Conservation (phyloP, 306 rosid genomes). For the Senna siamea region DNA sequence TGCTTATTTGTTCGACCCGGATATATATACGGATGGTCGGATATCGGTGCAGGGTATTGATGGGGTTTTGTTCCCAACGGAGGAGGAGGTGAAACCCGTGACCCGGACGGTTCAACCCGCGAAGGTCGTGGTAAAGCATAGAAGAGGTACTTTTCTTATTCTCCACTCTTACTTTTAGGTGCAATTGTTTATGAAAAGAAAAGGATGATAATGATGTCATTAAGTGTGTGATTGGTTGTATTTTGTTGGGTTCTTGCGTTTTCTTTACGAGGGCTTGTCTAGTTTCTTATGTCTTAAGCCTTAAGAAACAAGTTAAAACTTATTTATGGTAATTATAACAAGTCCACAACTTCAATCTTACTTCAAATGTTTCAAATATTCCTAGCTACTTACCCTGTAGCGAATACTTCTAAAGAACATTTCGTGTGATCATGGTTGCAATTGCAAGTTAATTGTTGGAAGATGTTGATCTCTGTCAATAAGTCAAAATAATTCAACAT, state of each 20-base stretch:
- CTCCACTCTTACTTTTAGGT: conserved; percentile 16
- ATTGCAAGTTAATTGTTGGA: conserved; percentile 21
- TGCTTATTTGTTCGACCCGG: conserved; percentile 84
- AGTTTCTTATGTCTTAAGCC: conserved; percentile 15
- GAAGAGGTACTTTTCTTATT: conserved; percentile 69
- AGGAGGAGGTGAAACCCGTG: conserved; percentile 40
- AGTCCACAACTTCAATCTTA: conserved; percentile 3
- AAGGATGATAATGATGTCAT: conserved; percentile 36
- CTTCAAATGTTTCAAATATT: not conserved
- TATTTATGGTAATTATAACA: not conserved
- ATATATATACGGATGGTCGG: conserved; percentile 76
- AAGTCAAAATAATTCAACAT: not conserved
- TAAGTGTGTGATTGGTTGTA: not conserved
- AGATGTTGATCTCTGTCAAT: not conserved
- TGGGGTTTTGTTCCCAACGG: conserved; percentile 66
- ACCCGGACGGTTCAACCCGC: conserved; percentile 57
- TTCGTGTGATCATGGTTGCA: conserved; percentile 27
- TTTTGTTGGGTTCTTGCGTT: conserved; percentile 31
- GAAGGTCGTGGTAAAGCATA: conserved; percentile 61
- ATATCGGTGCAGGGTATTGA: conserved; percentile 89
- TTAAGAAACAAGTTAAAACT: conserved; percentile 33
- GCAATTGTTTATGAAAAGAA: conserved; percentile 3
- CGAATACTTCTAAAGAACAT: conserved; percentile 13
- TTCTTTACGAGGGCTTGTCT: conserved; percentile 30
- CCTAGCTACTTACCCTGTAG: not conserved